Base-by-base conservation (phyloP, 345 rosid genomes). In the rapeseed (Brassica napus) region DNA sequence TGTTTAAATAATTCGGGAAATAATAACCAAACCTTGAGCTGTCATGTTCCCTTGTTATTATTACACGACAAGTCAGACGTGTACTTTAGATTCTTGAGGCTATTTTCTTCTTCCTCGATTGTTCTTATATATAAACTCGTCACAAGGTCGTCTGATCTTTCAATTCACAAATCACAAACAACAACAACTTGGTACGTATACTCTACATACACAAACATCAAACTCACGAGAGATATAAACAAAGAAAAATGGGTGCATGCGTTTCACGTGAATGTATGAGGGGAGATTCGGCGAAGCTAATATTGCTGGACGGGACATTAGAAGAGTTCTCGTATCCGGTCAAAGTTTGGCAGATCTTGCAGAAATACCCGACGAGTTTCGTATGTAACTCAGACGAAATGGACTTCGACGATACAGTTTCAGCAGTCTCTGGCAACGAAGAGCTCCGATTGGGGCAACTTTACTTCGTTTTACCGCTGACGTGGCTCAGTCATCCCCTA, bases 321-420 rank as follows among this genome's bases (percentile, higher is more conserved):
- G 90, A 89, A 58, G 99, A 95, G 83, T 95, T 82, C 61, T 63
- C 92, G 1, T 89, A 89, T 77, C 93, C 99, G 0, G 86, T 95
- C 8, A 91, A 86, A 84, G 99, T 73, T 35, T 95, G 94, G 72
- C 85, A 79, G 35, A 90, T 95, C 64, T 79, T 95, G 15, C 88
- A 86, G 31, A 84, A 71, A 77, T 69, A 87, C 16, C 91, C 94
- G 3, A 32, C 88, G 30, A 80, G 84, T 57, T 93, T 95, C 72
- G 88, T 95, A 35, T 95, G 99, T 80, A 91, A 91, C 87, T 90
- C 99, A 3, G 99, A 95, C 74, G 97, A 93, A 24, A 90, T 95
- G 97, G 99, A 95, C 18, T 91, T 95, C 77, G 92, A 91, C 87
- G 93, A 85, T 47, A 87, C 85, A 78, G 88, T 83, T 31, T 83